Base-by-base conservation (phyloP, 768 basidiomycete species). In the Kwoniella botswanensis region DNA sequence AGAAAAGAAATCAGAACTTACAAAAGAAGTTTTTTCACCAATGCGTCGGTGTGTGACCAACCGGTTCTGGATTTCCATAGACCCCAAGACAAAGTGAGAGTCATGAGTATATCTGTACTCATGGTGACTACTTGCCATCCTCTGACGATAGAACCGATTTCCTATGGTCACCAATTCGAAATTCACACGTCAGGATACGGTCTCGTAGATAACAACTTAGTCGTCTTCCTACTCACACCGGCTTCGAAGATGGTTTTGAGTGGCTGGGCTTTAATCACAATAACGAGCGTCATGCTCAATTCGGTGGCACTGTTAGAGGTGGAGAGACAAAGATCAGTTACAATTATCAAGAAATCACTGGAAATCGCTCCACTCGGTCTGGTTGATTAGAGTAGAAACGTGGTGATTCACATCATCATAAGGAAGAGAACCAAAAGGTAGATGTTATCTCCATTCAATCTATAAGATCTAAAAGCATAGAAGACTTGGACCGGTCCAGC, bases 21-120 rank as follows among this genome's bases (percentile, higher is more conserved):
- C 65, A 66, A 24, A 10, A 66, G 21, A 15, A 66, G 54, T 46
- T 66, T 66, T 54, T 61, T 67, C 35, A 67, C 44, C 24, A 67
- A n/a, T 7, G 43, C 44, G 54, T 78, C 77, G 59, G 77, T 78
- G 55, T 76, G 68, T 0, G 70, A 55, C 77, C 77, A 78, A 15
- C 77, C 77, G 18, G 77, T 78, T 53, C 68, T 67, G 17, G 77
- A 78, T 58, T 54, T 59, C n/a, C 65, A 60, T 22, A 78, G 52
- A 24, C 73, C 74, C 50, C 65, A 72, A 17, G 73, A 13, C 63
- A 78, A 73, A 59, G 67, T 71, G 6, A 46, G 43, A 3, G 77
- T 78, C 59, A 78, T 76, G 68, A 78, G 68, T 41, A 74, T 50
- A 61, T 78, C 77, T 35, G 75, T 61, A 44, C 44, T 44, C 52